Percentiles rank a stretch among this genome's conserved stretches.
phyloP scores from a whole-genome alignment of 768 basidiomycete species.

The Lactarius evosmus region DNA sequence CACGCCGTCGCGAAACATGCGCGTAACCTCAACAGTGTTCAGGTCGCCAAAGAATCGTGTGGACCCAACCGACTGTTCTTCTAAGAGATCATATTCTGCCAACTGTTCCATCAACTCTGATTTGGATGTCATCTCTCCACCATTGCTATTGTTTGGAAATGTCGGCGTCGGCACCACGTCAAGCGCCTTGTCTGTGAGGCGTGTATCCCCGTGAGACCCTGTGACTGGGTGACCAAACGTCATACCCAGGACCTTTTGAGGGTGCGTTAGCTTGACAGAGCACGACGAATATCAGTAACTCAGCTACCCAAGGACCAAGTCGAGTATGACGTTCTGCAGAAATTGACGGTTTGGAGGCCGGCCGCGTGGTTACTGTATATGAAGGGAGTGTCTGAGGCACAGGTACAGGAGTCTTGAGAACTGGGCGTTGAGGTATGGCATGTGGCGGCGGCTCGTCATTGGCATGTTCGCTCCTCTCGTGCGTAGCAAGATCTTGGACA shows the following conservation, averaged over 20 bases:
- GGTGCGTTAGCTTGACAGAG: conserved; percentile 8
- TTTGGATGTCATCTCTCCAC: not conserved
- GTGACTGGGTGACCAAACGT: conserved; percentile 9
- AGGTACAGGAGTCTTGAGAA: not conserved
- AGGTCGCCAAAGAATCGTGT: conserved; percentile 5
- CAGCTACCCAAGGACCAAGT: conserved; percentile 24
- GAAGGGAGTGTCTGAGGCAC: conserved; percentile 18
- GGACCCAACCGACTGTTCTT: conserved; percentile 5
- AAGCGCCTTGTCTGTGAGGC: conserved; percentile 14
- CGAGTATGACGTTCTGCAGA: conserved; percentile 22
- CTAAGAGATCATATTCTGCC: conserved; percentile 15
- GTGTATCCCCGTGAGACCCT: conserved; percentile 2
- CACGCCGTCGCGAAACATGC: conserved; percentile 2
- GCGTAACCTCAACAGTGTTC: conserved; percentile 4
- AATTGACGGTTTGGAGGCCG: conserved; percentile 13
- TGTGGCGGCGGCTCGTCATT: conserved; percentile 14
- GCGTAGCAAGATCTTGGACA: conserved; percentile 14
- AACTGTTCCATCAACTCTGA: not conserved
- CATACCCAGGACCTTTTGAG: conserved; percentile 14
- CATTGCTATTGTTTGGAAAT: not conserved
- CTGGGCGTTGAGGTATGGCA: conserved; percentile 16
- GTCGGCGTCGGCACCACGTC: not conserved
- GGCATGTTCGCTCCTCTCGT: conserved; percentile 20
- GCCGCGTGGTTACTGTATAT: conserved; percentile 15
- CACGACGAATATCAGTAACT: not conserved